Evolutionary conservation across 345 rosid genomes (phyloP).

Genomic region (Xanthoceras sorbifolium): DNA sequence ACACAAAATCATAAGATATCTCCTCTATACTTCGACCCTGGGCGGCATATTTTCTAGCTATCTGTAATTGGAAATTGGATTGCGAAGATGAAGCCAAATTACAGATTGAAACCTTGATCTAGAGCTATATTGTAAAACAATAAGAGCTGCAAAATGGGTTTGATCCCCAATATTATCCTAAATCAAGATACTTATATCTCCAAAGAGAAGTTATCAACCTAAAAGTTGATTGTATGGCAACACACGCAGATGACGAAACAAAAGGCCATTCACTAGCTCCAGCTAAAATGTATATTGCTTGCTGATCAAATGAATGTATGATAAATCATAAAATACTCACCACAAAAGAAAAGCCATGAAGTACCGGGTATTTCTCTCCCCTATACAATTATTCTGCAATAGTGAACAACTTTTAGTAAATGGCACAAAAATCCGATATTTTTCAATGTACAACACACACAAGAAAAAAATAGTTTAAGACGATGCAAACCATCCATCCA

Average conservation of each 20-base stretch:
- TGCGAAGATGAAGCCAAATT: neutral
- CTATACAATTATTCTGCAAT: constrained; percentile 91
- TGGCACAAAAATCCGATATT: neutral
- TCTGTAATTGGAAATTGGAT: neutral
- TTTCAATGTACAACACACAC: neutral
- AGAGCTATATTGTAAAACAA: neutral
- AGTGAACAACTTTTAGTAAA: constrained; percentile 11
- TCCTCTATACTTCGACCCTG: too few species aligned
- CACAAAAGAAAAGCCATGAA: constrained; percentile 95
- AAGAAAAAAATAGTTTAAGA: constrained; percentile 8
- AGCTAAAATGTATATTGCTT: too few species aligned
- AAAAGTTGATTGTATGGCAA: neutral
- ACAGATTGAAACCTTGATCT: neutral
- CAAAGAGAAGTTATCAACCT: neutral
- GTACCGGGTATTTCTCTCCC: constrained; percentile 83
- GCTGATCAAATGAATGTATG: neutral
- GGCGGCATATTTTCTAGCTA: neutral
- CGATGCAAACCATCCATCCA: constrained; percentile 86
- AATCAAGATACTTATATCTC: neutral
- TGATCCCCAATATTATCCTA: neutral
- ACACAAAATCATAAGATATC: neutral
- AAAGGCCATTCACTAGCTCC: too few species aligned
- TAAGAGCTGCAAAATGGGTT: neutral
- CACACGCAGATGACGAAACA: neutral
- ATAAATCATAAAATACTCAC: constrained; percentile 48